These are phyloP conservation scores for Aspergillus intermedius DNA, from an alignment of 2,329 filamentous ascomycete species.

Conservation along the genomic window DNA sequence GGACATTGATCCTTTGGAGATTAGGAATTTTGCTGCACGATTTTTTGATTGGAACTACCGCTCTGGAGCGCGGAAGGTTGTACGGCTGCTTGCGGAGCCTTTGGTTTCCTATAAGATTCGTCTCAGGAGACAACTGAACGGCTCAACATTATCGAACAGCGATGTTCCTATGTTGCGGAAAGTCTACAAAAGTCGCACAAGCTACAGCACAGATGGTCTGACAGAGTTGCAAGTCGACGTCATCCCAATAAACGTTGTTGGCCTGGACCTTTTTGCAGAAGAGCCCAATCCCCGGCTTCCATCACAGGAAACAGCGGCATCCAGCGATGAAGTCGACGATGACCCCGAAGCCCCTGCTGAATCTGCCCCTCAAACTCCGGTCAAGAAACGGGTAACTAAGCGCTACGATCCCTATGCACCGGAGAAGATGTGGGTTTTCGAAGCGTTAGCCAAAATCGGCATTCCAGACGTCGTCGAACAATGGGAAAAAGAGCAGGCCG, in stretches of 20 bases:
- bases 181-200: constrained; percentile 62
- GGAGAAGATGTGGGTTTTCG: constrained; percentile 63
- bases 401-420: constrained; percentile 58
- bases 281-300: constrained; percentile 53
- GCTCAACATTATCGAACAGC: constrained; percentile 34
- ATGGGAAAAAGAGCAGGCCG: constrained; percentile 49
- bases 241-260: constrained; percentile 67
- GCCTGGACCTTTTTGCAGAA: constrained; percentile 68
- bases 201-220: constrained; percentile 67
- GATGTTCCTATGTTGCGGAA: constrained; percentile 55
- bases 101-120: constrained; percentile 59
- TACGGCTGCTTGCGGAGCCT: constrained; percentile 70
- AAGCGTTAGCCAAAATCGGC: constrained; percentile 57
- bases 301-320: constrained; percentile 22
- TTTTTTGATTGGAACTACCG: constrained; percentile 81
- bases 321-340: constrained; percentile 28
- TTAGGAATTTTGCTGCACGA: constrained; percentile 69
- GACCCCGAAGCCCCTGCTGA: constrained; percentile 17
- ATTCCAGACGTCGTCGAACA: constrained; percentile 59
- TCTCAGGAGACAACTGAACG: constrained; percentile 20
- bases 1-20: constrained; percentile 56
- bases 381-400: constrained; percentile 24
- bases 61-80: constrained; percentile 75
- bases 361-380: constrained; percentile 14
- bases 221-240: constrained; percentile 75